Evolutionary conservation across 352 stramenopile genomes (phyloP).

Genomic region (Phytophthora sp.): DNA sequence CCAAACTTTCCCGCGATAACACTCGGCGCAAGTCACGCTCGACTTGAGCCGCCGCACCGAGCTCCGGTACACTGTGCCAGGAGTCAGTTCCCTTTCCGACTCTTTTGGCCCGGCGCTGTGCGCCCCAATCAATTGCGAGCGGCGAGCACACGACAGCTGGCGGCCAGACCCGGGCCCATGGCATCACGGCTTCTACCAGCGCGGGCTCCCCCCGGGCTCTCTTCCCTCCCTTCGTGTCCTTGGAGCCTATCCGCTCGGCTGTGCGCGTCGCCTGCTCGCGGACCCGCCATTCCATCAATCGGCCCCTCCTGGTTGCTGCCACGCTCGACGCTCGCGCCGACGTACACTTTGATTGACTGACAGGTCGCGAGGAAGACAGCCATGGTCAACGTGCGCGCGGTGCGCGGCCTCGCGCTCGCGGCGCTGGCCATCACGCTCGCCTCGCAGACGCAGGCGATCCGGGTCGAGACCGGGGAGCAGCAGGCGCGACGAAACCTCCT

Average conservation of each 20-base stretch:
- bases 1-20: neutral
- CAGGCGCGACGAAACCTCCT: conserved; percentile 14
- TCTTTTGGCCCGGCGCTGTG: neutral
- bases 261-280: conserved; percentile 15
- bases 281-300: conserved; percentile 34
- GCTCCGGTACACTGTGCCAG: conserved; percentile 9
- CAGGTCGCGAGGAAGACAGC: conserved; percentile 11
- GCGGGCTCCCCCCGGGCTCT: neutral
- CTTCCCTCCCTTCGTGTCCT: neutral
- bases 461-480: neutral
- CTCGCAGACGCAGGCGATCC: conserved; percentile 20
- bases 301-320: conserved; percentile 26
- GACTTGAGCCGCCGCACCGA: conserved; percentile 1
- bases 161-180: neutral
- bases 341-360: conserved; percentile 31
- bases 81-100: conserved; percentile 13
- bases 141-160: conserved; percentile 13
- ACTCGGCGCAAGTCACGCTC: neutral
- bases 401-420: conserved; percentile 25
- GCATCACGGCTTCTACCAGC: conserved; percentile 16
- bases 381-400: conserved; percentile 27
- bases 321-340: conserved; percentile 27
- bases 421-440: conserved; percentile 20
- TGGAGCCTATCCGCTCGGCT: conserved; percentile 15
- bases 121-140: conserved; percentile 4